A percentile compares a stretch with the other conserved stretches of the same genome.
These are phyloP conservation scores for Pichia thaimueangensis DNA, from an alignment of 805 yeast genomes.

Conservation along the genomic window DNA sequence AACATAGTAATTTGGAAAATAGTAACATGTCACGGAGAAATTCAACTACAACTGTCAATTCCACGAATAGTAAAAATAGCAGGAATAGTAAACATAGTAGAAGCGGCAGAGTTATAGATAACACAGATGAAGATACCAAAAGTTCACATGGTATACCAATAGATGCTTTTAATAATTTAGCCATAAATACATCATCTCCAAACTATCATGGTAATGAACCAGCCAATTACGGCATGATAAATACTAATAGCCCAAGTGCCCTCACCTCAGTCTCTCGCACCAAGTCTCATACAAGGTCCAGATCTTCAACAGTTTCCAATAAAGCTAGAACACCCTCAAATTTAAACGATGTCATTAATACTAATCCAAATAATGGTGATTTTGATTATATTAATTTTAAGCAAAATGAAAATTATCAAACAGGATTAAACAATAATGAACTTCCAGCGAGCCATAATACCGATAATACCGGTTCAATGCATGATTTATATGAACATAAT, in stretches of 20 bases:
- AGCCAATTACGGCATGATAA: too few relatives aligned
- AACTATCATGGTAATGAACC: too few relatives aligned
- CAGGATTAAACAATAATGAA: neutral
- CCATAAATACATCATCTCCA: too few relatives aligned
- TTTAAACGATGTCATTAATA: neutral
- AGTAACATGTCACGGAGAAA: constrained; percentile 17
- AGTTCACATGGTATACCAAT: constrained; percentile 10
- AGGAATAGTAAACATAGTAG: constrained; percentile 6
- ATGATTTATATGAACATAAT: neutral
- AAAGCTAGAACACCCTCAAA: constrained; percentile 12
- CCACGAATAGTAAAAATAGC: constrained; percentile 8
- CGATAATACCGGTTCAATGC: neutral
- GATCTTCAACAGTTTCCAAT: constrained; percentile 7
- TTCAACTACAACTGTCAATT: constrained; percentile 16
- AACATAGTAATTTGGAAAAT: constrained; percentile 11
- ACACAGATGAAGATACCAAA: neutral
- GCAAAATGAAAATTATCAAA: neutral
- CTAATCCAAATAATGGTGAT: neutral
- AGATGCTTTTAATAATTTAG: constrained; percentile 5
- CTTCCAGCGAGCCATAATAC: too few relatives aligned
- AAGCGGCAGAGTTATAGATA: constrained; percentile 4
- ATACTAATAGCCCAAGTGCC: too few relatives aligned
- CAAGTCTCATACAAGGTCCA: constrained; percentile 3
- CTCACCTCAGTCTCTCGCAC: neutral
- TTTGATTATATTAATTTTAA: neutral